Evolutionary conservation across 352 stramenopile species (phyloP), one percentile per base, ranked within the genome.

Genomic region (Thalassiosira livingstoniorum): DNA sequence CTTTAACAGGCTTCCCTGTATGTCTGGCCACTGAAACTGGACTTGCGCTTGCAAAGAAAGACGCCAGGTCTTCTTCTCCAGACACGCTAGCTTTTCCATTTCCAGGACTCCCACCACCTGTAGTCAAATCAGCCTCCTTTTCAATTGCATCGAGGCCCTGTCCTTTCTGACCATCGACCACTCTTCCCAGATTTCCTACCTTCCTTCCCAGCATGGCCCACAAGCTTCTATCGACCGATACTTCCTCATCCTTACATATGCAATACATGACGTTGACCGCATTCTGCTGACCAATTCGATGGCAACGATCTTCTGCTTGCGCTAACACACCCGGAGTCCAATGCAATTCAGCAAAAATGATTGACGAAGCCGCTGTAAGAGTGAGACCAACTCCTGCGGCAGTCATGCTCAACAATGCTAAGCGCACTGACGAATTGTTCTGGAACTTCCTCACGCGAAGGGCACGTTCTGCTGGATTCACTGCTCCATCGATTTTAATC

Each of bases 311-410:
- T 83, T 95, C 92, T 7, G 91, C 91, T 68, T 96, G 92, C 2
- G 91, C 82, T 37, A 96, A 69, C 2, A 95, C 85, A 21, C 92
- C 92, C 21, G 91, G 90, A 18, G 86, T 92, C 76, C 83, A 95
- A 69, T 95, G 81, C 23, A 95, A 58, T 68, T 95, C 91, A 0
- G 82, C 88, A 86, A 96, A 95, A 29, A 95, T 75, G 13, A 96
- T 90, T 27, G 82, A 87, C 27, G 69, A 84, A 1, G 92, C 91
- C 13, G 92, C 90, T n/a, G 90, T 96, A 21, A 95, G 75, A 7
- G 89, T 94, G 10, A 95, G 71, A 18, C 92, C 92, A 27, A 92
- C 82, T 18, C 91, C 92, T 35, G 91, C 92, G 13, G 92, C 91
- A 7, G 91, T 95, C 68, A 95, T 90, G 62, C 61, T 85, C 21